These are phyloP conservation scores for Debaryomyces coudertii DNA, from an alignment of 1,139 yeast genomes.

Conservation along the genomic window DNA sequence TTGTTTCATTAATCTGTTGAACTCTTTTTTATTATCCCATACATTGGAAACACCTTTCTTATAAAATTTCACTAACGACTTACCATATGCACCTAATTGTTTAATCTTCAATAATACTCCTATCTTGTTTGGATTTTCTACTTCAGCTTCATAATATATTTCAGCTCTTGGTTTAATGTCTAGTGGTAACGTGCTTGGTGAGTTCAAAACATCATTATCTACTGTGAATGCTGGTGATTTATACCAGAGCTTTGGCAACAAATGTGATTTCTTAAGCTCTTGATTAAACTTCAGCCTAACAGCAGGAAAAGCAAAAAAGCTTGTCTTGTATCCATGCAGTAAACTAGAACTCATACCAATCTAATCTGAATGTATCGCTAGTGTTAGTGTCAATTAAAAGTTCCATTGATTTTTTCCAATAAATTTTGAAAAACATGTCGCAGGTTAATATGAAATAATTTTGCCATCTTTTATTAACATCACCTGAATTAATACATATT, in stretches of 20 bases:
- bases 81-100: slow-evolving; percentile 44
- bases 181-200: slow-evolving; percentile 45
- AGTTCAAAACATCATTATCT: slow-evolving; percentile 26
- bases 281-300: slow-evolving; percentile 17
- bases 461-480: slow-evolving; percentile 4
- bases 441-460: not conserved
- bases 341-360: slow-evolving; percentile 9
- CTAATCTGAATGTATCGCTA: not conserved
- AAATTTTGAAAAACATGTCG: not conserved
- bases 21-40: slow-evolving; percentile 42
- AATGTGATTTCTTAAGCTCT: slow-evolving; percentile 20
- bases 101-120: slow-evolving; percentile 31
- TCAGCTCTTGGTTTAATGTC: slow-evolving; percentile 33
- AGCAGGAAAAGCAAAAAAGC: slow-evolving; percentile 22
- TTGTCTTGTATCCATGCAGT: slow-evolving; percentile 5
- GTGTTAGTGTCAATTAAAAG: not conserved
- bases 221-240: not conserved
- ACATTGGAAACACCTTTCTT: slow-evolving; percentile 55
- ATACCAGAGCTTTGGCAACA: slow-evolving; percentile 22
- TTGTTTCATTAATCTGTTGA: slow-evolving; percentile 25
- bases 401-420: not conserved
- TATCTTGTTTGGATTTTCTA: slow-evolving; percentile 22
- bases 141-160: slow-evolving; percentile 31
- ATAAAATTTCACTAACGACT: slow-evolving; percentile 48
- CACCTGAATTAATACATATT: not conserved